phyloP scores from a whole-genome alignment of 1,284 basidiomycete genomes.

The Papiliotrema laurentii region DNA sequence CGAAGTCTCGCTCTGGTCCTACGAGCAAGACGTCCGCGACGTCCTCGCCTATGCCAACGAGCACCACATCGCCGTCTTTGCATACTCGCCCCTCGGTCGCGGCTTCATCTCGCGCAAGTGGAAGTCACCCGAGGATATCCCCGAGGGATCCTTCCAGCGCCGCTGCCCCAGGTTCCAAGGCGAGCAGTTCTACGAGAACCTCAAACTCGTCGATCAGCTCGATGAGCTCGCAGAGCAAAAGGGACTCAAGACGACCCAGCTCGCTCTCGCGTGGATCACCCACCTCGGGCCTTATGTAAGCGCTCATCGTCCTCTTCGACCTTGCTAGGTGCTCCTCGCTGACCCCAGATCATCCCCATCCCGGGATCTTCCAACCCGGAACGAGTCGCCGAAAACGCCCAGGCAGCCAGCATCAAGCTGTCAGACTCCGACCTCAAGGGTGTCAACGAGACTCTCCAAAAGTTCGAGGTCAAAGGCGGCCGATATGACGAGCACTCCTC shows the following conservation, averaged over 20 bases:
- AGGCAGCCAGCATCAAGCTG: slow-evolving; percentile 51
- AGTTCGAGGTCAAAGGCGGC: slow-evolving; percentile 29
- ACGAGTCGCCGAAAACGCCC: slow-evolving; percentile 53
- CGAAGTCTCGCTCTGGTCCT: slow-evolving; percentile 80
- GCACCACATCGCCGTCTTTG: slow-evolving; percentile 67
- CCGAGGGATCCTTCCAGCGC: slow-evolving; percentile 41
- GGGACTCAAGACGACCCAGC: slow-evolving; percentile 56
- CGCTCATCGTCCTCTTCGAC: slow-evolving; percentile 1
- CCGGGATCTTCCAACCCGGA: slow-evolving; percentile 54
- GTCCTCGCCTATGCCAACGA: slow-evolving; percentile 66
- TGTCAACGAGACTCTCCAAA: slow-evolving; percentile 46
- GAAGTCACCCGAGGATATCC: slow-evolving; percentile 55
- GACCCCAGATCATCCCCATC: slow-evolving; percentile 53
- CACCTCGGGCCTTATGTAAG: slow-evolving; percentile 50
- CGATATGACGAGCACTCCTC: slow-evolving; percentile 17
- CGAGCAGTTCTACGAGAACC: slow-evolving; percentile 56
- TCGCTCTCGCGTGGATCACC: slow-evolving; percentile 61
- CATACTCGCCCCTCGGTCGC: slow-evolving; percentile 68
- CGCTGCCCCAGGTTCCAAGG: slow-evolving; percentile 42
- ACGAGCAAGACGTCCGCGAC: slow-evolving; percentile 68
- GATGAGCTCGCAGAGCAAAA: slow-evolving; percentile 53
- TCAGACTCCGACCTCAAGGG: slow-evolving; percentile 44
- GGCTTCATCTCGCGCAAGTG: slow-evolving; percentile 53
- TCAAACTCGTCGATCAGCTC: slow-evolving; percentile 54
- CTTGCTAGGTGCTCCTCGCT: background rate